A percentile compares a stretch with the other conserved stretches of the same genome.
These are phyloP conservation scores for Veloporphyrellus conicus DNA, from an alignment of 1,284 basidiomycete species.

Conservation along the genomic window DNA sequence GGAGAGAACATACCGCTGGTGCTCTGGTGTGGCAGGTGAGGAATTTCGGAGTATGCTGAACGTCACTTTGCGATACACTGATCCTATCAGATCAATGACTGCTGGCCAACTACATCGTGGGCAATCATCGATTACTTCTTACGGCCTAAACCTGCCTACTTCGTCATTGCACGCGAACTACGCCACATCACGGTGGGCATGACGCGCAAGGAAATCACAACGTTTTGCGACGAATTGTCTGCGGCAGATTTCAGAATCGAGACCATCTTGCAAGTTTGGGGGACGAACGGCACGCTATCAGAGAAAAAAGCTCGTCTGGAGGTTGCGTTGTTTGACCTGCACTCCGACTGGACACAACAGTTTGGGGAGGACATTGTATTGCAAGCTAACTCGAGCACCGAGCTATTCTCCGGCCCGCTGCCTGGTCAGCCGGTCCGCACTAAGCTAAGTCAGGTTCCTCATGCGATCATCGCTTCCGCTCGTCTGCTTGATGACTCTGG, in stretches of 20 bases:
- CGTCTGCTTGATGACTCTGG: constrained; percentile 59
- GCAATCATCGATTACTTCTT: constrained; percentile 76
- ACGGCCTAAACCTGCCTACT: constrained; percentile 73
- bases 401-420: constrained; percentile 67
- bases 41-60: background rate
- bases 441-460: constrained; percentile 60
- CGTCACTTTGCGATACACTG: constrained; percentile 1
- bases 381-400: constrained; percentile 74
- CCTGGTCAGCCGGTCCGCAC: constrained; percentile 68
- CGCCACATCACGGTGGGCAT: constrained; percentile 74
- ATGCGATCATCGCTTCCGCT: constrained; percentile 71
- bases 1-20: constrained; percentile 68
- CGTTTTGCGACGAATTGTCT: constrained; percentile 52
- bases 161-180: constrained; percentile 66
- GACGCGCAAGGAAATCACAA: constrained; percentile 69
- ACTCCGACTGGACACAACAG: constrained; percentile 54
- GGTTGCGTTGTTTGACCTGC: constrained; percentile 66
- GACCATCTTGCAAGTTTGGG: constrained; percentile 74
- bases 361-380: constrained; percentile 54
- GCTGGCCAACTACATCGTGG: constrained; percentile 80
- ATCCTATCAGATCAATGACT: constrained; percentile 63
- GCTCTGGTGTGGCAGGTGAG: constrained; percentile 78
- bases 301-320: constrained; percentile 59
- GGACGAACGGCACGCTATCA: constrained; percentile 67
- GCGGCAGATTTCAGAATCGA: constrained; percentile 66